phyloP scores from a whole-genome alignment of 495 filamentous ascomycete genomes.

The Penicillium lividum region DNA sequence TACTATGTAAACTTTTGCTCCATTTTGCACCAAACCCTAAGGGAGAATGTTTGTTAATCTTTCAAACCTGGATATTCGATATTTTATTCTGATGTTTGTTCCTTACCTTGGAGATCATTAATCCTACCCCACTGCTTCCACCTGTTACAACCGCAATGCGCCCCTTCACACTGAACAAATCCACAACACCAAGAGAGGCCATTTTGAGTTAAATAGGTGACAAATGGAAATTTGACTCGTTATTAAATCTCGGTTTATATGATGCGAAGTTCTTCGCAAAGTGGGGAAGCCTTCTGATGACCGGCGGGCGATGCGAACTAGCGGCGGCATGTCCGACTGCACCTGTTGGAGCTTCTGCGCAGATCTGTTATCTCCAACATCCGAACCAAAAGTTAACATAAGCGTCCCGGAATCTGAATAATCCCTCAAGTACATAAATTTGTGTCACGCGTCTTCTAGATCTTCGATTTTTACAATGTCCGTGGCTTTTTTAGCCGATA shows the following conservation, averaged over 20 bases:
- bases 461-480: conserved; percentile 4
- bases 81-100: neutral
- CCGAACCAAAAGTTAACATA: no score
- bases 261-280: neutral
- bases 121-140: conserved; percentile 45
- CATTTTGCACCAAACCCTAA: conserved; percentile 43
- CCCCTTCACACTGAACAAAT: conserved; percentile 34
- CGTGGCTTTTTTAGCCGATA: conserved; percentile 22
- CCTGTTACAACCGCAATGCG: conserved; percentile 46
- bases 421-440: no score
- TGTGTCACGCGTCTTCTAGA: neutral
- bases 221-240: neutral
- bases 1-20: conserved; percentile 44
- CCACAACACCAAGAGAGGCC: conserved; percentile 4
- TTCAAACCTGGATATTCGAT: no score
- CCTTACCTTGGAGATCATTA: conserved; percentile 44
- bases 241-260: neutral
- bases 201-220: neutral
- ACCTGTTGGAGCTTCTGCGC: neutral
- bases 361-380: no score
- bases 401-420: no score
- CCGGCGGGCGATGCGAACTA: neutral
- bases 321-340: neutral
- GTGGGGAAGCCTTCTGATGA: neutral
- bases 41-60: neutral